Percentiles rank a stretch among this genome's conserved stretches.
Evolutionary conservation across 129 eudicot species (phyloP).

Genomic region (Arctium lappa): DNA sequence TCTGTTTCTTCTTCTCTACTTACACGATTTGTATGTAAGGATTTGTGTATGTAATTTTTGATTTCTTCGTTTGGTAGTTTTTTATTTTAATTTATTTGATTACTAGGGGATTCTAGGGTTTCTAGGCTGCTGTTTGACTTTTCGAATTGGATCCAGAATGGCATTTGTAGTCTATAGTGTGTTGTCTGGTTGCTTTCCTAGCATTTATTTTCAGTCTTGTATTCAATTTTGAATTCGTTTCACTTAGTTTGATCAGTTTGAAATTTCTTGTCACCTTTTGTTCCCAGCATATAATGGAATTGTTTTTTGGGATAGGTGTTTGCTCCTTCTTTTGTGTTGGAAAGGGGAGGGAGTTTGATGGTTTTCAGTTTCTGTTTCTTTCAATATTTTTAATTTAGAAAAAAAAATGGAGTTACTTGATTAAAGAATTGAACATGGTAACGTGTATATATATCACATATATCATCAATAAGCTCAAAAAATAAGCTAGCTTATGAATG

Average conservation of each 20-base stretch:
- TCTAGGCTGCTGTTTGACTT: conserved; percentile 29
- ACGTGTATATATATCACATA: background rate
- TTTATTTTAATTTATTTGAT: background rate
- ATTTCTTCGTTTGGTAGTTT: background rate
- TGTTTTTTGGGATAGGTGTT: background rate
- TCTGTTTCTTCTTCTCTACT: background rate
- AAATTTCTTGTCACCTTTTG: conserved; percentile 9
- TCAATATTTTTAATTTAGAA: background rate
- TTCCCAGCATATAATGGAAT: conserved; percentile 1
- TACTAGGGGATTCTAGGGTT: conserved; percentile 19
- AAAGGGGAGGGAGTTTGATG: background rate
- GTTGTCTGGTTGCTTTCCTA: background rate
- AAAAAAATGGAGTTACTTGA: too few species aligned
- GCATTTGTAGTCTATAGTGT: background rate
- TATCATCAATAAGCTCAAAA: background rate
- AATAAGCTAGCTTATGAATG: background rate
- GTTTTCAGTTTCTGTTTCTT: background rate
- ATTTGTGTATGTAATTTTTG: background rate
- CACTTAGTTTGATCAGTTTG: conserved; percentile 14
- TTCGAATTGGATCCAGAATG: conserved; percentile 12
- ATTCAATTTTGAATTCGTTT: background rate
- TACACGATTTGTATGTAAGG: conserved; percentile 19
- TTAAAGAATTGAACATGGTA: background rate
- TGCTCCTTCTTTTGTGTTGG: background rate
- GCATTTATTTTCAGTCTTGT: background rate